Evolutionary conservation across 2,329 filamentous ascomycete genomes (phyloP).

Genomic region (Colletotrichum gigasporum): DNA sequence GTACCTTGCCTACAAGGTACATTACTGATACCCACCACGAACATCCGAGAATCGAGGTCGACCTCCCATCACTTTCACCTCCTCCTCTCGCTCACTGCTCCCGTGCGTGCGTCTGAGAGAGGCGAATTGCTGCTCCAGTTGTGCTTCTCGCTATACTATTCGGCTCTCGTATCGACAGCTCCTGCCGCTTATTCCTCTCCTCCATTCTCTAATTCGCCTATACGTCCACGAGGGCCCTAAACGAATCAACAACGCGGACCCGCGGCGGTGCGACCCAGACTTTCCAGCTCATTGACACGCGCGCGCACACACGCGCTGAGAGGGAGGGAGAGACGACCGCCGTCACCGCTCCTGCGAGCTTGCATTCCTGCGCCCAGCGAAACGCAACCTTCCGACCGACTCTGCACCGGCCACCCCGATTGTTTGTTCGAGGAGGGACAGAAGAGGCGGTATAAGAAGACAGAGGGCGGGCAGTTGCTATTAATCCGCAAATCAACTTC

Average conservation of each 20-base stretch:
- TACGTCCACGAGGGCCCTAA: neutral
- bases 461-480: neutral
- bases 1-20: too few relatives aligned
- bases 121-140: neutral
- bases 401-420: neutral
- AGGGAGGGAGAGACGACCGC: neutral
- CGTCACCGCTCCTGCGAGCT: conserved; percentile 18
- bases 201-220: conserved; percentile 12
- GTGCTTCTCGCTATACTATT: conserved; percentile 1
- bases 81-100: neutral
- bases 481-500: neutral
- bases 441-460: neutral
- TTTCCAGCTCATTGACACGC: conserved; percentile 10
- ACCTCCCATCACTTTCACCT: neutral
- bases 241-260: conserved; percentile 20
- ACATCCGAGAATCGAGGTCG: neutral
- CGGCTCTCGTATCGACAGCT: neutral
- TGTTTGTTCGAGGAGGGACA: neutral
- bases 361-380: neutral
- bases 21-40: conserved; percentile 1
- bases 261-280: conserved; percentile 1
- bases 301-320: neutral
- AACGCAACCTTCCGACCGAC: neutral
- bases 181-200: neutral
- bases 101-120: neutral